A percentile compares a stretch with the other conserved stretches of the same genome.
These are phyloP conservation scores for Colletotrichum liaoningense DNA, from an alignment of 2,329 filamentous ascomycete species.

Conservation along the genomic window DNA sequence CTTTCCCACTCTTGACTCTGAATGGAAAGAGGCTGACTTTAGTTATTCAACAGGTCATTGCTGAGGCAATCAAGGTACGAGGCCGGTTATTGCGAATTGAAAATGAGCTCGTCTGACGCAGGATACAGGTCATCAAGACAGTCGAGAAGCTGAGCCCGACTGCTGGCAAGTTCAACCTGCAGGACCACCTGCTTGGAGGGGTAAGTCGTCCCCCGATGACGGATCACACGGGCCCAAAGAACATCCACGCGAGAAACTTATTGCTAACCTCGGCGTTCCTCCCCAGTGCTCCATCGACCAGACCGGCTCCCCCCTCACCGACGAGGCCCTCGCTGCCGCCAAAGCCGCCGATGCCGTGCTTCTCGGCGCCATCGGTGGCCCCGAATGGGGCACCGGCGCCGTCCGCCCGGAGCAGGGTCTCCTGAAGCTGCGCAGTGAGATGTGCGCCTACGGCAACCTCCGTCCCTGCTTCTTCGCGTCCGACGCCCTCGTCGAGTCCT, in stretches of 20 bases:
- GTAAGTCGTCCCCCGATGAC: conserved; percentile 65
- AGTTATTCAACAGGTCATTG: no score
- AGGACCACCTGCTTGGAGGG: conserved; percentile 90
- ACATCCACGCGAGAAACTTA: background rate
- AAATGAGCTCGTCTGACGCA: no score
- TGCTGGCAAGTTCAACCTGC: conserved; percentile 84
- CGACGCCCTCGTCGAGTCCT: conserved; percentile 83
- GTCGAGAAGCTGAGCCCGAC: conserved; percentile 77
- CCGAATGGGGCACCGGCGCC: conserved; percentile 90
- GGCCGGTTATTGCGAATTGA: no score
- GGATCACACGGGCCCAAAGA: background rate
- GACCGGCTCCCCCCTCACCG: conserved; percentile 81
- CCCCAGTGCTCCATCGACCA: conserved; percentile 87
- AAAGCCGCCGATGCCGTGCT: conserved; percentile 90
- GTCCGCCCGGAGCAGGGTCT: conserved; percentile 95
- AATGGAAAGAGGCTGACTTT: no score
- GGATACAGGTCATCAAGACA: conserved; percentile 76
- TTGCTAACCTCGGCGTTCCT: no score
- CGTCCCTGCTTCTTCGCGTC: conserved; percentile 96
- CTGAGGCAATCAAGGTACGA: no score
- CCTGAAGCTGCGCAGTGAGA: conserved; percentile 90
- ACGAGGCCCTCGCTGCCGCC: conserved; percentile 84
- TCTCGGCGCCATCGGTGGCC: conserved; percentile 94
- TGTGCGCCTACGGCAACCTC: conserved; percentile 94
- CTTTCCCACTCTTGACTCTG: no score